A percentile compares a stretch with the other conserved stretches of the same genome.
Evolutionary conservation across 1,284 basidiomycete species (phyloP).

Genomic region (Irpex sp.): DNA sequence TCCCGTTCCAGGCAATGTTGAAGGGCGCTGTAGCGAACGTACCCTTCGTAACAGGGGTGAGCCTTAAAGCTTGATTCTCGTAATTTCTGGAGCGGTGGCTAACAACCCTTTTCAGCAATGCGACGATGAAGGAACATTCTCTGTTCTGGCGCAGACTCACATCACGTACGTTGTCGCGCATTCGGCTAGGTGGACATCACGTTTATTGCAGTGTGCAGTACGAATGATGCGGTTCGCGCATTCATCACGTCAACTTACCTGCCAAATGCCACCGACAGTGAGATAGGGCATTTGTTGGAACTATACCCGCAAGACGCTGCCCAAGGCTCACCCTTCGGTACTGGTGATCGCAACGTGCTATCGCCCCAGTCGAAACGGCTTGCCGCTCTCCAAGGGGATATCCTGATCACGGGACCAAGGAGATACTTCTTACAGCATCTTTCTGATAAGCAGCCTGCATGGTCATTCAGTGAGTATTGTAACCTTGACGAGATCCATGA

Average conservation of each 20-base stretch:
- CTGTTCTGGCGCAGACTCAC: conserved; percentile 37
- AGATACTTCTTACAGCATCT: conserved; percentile 40
- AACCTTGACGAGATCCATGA: too few species aligned
- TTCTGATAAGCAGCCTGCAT: conserved; percentile 22
- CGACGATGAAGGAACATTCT: conserved; percentile 52
- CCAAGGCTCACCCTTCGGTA: conserved; percentile 51
- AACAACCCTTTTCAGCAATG: conserved; percentile 24
- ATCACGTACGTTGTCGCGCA: conserved; percentile 26
- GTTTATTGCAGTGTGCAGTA: conserved; percentile 22
- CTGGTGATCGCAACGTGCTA: conserved; percentile 38
- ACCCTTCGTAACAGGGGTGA: conserved; percentile 27
- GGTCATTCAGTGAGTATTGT: conserved; percentile 26
- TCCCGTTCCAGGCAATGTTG: conserved; percentile 23
- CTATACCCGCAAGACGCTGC: conserved; percentile 26
- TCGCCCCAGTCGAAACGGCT: conserved; percentile 52
- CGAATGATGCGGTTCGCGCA: conserved; percentile 29
- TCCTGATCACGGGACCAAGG: conserved; percentile 51
- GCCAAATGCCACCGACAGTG: conserved; percentile 12
- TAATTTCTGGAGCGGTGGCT: not conserved
- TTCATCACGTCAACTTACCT: conserved; percentile 33
- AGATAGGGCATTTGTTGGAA: conserved; percentile 18
- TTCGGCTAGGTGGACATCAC: conserved; percentile 31
- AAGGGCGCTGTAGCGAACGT: conserved; percentile 28
- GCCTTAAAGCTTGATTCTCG: not conserved
- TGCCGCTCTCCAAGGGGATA: conserved; percentile 48